phyloP scores from a whole-genome alignment of 257 asterid genomes.

The Thymus quinquecostatus region DNA sequence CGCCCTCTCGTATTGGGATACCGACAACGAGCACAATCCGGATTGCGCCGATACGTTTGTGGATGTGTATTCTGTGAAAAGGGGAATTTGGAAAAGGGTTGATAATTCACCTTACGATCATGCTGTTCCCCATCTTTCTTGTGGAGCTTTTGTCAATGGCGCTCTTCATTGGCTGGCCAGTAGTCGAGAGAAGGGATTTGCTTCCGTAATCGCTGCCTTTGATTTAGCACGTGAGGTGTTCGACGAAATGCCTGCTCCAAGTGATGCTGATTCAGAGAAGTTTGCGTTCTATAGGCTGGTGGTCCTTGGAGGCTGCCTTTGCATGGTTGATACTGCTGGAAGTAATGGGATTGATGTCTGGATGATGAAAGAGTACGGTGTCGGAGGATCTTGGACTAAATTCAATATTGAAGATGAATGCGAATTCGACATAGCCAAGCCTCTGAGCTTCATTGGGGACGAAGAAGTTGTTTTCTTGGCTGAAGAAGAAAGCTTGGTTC shows the following conservation, averaged over 20 bases:
- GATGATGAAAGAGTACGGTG: slow-evolving; percentile 16
- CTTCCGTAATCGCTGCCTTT: slow-evolving; percentile 52
- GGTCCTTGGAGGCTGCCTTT: slow-evolving; percentile 51
- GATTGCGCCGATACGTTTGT: slow-evolving; percentile 39
- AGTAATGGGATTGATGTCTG: not conserved
- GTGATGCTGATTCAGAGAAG: slow-evolving; percentile 8
- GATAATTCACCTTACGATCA: slow-evolving; percentile 46
- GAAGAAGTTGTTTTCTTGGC: slow-evolving; percentile 36
- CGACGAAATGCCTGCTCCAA: slow-evolving; percentile 46
- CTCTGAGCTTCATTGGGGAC: slow-evolving; percentile 31
- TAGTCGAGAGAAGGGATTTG: slow-evolving; percentile 10
- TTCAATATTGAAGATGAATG: not conserved
- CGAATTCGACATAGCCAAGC: not conserved
- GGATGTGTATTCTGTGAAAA: slow-evolving; percentile 43
- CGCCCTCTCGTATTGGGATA: slow-evolving; percentile 37
- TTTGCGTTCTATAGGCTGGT: slow-evolving; percentile 37
- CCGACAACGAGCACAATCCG: slow-evolving; percentile 31
- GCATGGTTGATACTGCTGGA: slow-evolving; percentile 38
- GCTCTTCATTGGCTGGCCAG: slow-evolving; percentile 54
- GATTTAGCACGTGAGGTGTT: slow-evolving; percentile 42
- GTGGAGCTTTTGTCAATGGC: slow-evolving; percentile 46
- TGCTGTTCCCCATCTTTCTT: slow-evolving; percentile 28
- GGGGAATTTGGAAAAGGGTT: slow-evolving; percentile 12
- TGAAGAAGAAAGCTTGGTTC: slow-evolving; percentile 30
- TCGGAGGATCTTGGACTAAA: slow-evolving; percentile 3